These are phyloP conservation scores for Ophiostoma piceae DNA, from an alignment of 2,329 filamentous ascomycete genomes.

Conservation along the genomic window DNA sequence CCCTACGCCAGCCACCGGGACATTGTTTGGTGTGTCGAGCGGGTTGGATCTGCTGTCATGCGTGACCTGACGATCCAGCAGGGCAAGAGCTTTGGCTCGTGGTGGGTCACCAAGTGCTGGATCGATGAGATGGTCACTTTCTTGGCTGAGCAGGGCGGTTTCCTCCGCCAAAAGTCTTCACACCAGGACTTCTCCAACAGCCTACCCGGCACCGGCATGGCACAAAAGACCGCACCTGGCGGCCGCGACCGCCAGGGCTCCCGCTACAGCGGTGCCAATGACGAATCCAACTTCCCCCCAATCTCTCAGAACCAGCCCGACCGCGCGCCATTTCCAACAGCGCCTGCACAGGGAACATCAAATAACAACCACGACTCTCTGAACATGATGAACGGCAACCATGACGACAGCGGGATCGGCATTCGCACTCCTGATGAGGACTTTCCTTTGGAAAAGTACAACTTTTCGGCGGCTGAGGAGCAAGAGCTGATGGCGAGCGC, in stretches of 20 bases:
- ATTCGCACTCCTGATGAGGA: constrained; percentile 64
- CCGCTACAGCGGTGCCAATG: constrained; percentile 43
- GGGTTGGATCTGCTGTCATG: constrained; percentile 70
- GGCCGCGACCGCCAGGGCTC: constrained; percentile 37
- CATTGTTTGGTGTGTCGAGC: constrained; percentile 70
- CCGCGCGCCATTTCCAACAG: constrained; percentile 46
- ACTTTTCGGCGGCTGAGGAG: constrained; percentile 31
- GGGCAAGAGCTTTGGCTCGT: constrained; percentile 77
- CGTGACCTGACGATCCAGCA: constrained; percentile 74
- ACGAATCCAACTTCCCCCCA: constrained; percentile 43
- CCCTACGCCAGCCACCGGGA: constrained; percentile 67
- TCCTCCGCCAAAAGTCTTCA: constrained; percentile 58
- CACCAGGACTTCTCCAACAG: constrained; percentile 28
- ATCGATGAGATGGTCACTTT: constrained; percentile 92
- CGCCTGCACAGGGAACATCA: constrained; percentile 32
- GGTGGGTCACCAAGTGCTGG: constrained; percentile 95
- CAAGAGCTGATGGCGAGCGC: constrained; percentile 32
- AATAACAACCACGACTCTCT: constrained; percentile 42
- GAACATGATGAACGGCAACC: constrained; percentile 43
- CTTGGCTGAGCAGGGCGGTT: constrained; percentile 83
- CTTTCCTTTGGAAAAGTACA: constrained; percentile 56
- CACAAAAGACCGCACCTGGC: constrained; percentile 19
- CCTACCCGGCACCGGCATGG: constrained; percentile 26
- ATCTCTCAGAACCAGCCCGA: constrained; percentile 46
- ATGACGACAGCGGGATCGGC: constrained; percentile 72